Evolutionary conservation across 192 early-diverging fungal genomes (phyloP), one percentile per base, ranked within the genome.

Genomic region (Coemansia sp.): DNA sequence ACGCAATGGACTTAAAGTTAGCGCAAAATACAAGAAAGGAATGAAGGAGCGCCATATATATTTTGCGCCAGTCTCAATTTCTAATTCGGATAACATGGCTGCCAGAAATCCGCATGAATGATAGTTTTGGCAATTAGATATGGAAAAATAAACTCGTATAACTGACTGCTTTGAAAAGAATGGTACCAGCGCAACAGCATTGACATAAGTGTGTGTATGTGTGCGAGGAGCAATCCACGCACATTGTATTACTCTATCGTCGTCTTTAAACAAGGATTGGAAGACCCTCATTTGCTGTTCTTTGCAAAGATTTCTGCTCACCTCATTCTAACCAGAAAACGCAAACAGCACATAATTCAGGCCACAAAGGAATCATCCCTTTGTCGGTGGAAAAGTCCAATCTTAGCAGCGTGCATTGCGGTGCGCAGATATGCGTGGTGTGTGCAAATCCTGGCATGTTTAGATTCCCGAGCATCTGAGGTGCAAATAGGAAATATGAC

Each of bases 251-350:
- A 32, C 32, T 32, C 32, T 32, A 32, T 47, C 46, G 10, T 19
- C 32, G 8, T 15, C 57, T 59, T 59, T 59, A 13, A 59, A 59
- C 57, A 59, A 59, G 57, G 57, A 59, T 59, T 37, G 8, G 39
- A 59, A 40, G 36, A 37, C 26, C n/a, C 39, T 57, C 55, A 57
- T 57, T 57, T 36, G 55, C 21, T 26, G 18, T 36, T 41, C 57
- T 59, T 59, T 59, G 57, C 41, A 59, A 41, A 59, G 0, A 32
- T 32, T 32, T 32, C 32, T 32, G 32, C 32, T 32, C 32, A 32
- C 2, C 32, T 32, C 2, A 4, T 32, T 32, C 32, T 4, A 32
- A 32, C 32, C 0, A 32, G 32, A 32, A 32, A 32, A 32, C 32
- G 32, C 4, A 32, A 32, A 32, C 4, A 4, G 32, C 32, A 32